These are phyloP conservation scores for Tulasnella sp. DNA, from an alignment of 768 basidiomycete species.

Conservation along the genomic window DNA sequence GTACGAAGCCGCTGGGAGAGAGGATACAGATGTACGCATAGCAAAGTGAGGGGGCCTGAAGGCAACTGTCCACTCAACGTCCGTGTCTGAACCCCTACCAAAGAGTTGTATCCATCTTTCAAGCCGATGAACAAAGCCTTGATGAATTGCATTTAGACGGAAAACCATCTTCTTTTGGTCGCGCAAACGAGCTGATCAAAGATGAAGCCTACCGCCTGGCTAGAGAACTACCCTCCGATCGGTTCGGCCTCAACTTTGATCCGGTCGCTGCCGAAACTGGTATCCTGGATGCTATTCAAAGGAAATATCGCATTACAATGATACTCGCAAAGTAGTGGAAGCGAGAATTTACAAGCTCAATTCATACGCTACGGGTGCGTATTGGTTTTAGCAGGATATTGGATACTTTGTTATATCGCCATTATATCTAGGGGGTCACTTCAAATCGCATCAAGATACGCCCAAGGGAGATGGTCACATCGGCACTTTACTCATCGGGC, in stretches of 20 bases:
- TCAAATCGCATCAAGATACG: constrained; percentile 52
- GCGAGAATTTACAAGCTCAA: constrained; percentile 25
- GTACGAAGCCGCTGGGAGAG: background rate
- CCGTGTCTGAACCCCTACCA: background rate
- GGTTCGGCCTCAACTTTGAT: constrained; percentile 20
- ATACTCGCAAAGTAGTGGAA: background rate
- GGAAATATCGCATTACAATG: background rate
- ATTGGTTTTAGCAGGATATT: background rate
- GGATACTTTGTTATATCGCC: background rate
- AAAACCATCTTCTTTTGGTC: constrained; percentile 12
- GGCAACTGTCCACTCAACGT: too few relatives aligned
- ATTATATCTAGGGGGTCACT: constrained; percentile 43
- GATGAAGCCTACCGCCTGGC: constrained; percentile 27
- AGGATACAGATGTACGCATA: background rate
- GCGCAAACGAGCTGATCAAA: constrained; percentile 5
- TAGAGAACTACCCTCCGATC: constrained; percentile 13
- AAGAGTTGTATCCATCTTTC: background rate
- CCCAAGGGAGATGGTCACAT: constrained; percentile 48
- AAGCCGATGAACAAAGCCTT: background rate
- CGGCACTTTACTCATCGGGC: constrained; percentile 51
- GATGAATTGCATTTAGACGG: background rate
- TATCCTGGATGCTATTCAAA: background rate
- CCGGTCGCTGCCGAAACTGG: background rate
- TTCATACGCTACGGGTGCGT: background rate
- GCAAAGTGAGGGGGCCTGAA: too few relatives aligned